These are phyloP conservation scores for Neonectria neomacrospora DNA, from an alignment of 2,329 filamentous ascomycete species.

Conservation along the genomic window DNA sequence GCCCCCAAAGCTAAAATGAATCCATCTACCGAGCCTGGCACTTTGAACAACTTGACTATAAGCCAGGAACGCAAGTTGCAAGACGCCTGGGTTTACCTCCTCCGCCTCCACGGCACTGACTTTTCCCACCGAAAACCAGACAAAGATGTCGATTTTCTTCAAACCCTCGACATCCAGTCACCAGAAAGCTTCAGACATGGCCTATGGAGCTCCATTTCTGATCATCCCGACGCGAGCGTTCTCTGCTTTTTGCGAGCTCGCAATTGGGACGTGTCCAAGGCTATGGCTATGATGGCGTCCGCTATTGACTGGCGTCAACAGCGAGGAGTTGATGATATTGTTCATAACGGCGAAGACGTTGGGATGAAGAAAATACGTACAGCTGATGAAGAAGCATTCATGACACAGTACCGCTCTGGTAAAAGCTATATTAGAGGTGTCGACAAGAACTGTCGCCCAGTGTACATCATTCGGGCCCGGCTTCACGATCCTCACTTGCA, in stretches of 20 bases:
- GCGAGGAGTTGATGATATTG: slow-evolving; percentile 49
- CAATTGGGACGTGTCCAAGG: slow-evolving; percentile 95
- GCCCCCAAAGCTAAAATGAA: slow-evolving; percentile 19
- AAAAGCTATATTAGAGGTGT: slow-evolving; percentile 53
- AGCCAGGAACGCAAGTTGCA: slow-evolving; percentile 31
- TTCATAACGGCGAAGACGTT: slow-evolving; percentile 49
- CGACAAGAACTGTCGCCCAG: slow-evolving; percentile 50
- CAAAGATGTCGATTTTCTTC: slow-evolving; percentile 13
- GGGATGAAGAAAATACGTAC: slow-evolving; percentile 38
- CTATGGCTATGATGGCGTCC: slow-evolving; percentile 81
- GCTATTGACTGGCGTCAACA: slow-evolving; percentile 52
- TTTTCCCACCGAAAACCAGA: slow-evolving; percentile 2
- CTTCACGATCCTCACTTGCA: slow-evolving; percentile 46
- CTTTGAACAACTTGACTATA: slow-evolving; percentile 31
- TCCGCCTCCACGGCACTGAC: slow-evolving; percentile 28
- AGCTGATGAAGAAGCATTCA: slow-evolving; percentile 48
- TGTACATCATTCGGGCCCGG: slow-evolving; percentile 50
- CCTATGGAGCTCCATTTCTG: slow-evolving; percentile 33
- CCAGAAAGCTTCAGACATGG: slow-evolving; percentile 25
- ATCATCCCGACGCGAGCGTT: slow-evolving; percentile 66
- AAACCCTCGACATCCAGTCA: slow-evolving; percentile 26
- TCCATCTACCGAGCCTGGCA: slow-evolving; percentile 26
- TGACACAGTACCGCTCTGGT: slow-evolving; percentile 51
- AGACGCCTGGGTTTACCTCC: slow-evolving; percentile 35
- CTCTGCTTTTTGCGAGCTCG: slow-evolving; percentile 87